These are phyloP conservation scores for Pseudogymnoascus sp. DNA, from an alignment of 2,329 filamentous ascomycete species.

Conservation along the genomic window DNA sequence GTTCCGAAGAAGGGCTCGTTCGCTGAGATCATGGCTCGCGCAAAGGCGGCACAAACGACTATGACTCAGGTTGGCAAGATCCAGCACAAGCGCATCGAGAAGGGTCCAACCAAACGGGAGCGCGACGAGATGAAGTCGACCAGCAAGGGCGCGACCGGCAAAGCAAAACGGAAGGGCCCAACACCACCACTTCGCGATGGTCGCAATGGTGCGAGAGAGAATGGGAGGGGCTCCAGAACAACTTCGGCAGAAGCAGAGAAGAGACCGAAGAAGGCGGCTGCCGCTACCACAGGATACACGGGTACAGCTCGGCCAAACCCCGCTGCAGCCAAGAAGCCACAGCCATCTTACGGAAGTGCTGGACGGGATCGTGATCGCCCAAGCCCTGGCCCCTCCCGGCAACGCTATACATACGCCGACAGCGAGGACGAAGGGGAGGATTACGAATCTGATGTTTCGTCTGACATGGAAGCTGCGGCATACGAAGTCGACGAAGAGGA, in stretches of 20 bases:
- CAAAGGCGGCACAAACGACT: conserved; percentile 54
- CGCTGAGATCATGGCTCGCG: conserved; percentile 65
- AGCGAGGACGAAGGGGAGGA: conserved; percentile 54
- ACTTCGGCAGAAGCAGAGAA: conserved; percentile 37
- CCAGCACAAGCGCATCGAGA: conserved; percentile 66
- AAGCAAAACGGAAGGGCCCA: conserved; percentile 19
- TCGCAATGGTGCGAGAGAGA: conserved; percentile 13
- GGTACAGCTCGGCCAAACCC: conserved; percentile 56
- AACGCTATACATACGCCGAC: conserved; percentile 31
- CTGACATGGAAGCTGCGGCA: conserved; percentile 70
- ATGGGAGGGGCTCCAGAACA: conserved; percentile 21
- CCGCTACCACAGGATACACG: conserved; percentile 56
- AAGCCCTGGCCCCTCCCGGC: conserved; percentile 28
- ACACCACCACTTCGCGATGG: conserved; percentile 13
- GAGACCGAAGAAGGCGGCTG: conserved; percentile 53
- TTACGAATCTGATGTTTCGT: conserved; percentile 58
- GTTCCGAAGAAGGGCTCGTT: conserved; percentile 66
- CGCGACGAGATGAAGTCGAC: conserved; percentile 24
- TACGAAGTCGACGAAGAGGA: conserved; percentile 71
- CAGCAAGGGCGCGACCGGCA: conserved; percentile 17
- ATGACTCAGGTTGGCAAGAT: conserved; percentile 61
- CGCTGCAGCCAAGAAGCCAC: conserved; percentile 27
- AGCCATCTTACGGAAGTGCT: conserved; percentile 15
- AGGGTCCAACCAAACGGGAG: conserved; percentile 47
- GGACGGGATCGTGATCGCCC: conserved; percentile 15